Conservation (phyloP, 495 filamentous ascomycete species). For the Neurospora sp. region DNA sequence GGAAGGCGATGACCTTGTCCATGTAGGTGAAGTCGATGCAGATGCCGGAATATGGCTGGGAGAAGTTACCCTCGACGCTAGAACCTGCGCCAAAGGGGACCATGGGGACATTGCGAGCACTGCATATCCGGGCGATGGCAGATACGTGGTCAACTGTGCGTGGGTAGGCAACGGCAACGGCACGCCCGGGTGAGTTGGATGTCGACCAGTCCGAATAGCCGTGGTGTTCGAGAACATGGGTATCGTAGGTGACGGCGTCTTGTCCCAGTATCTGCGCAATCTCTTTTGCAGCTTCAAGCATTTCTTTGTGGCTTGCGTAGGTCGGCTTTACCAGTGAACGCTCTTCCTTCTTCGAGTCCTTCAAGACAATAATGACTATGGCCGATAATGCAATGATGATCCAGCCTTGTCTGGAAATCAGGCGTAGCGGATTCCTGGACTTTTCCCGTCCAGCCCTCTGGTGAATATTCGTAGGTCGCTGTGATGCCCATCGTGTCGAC, state of each 20-base stretch:
- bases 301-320: conserved; percentile 13
- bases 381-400: neutral
- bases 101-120: conserved; percentile 71
- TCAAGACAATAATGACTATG: neutral
- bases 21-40: conserved; percentile 77
- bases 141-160: conserved; percentile 69
- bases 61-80: conserved; percentile 78
- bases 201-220: conserved; percentile 86
- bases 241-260: conserved; percentile 62
- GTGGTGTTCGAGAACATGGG: conserved; percentile 66
- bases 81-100: conserved; percentile 78
- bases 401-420: neutral
- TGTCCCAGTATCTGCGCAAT: conserved; percentile 44
- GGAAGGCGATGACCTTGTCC: conserved; percentile 65
- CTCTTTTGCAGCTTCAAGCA: conserved; percentile 47
- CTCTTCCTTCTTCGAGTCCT: neutral
- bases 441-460: neutral
- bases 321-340: neutral
- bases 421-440: neutral
- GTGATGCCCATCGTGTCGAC: neutral
- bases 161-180: conserved; percentile 65
- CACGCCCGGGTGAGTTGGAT: conserved; percentile 60
- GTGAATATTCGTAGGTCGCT: neutral
- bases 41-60: conserved; percentile 69
- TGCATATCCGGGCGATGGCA: conserved; percentile 64